Conservation (phyloP, 306 rosid genomes). For the Rubus idaeus region DNA sequence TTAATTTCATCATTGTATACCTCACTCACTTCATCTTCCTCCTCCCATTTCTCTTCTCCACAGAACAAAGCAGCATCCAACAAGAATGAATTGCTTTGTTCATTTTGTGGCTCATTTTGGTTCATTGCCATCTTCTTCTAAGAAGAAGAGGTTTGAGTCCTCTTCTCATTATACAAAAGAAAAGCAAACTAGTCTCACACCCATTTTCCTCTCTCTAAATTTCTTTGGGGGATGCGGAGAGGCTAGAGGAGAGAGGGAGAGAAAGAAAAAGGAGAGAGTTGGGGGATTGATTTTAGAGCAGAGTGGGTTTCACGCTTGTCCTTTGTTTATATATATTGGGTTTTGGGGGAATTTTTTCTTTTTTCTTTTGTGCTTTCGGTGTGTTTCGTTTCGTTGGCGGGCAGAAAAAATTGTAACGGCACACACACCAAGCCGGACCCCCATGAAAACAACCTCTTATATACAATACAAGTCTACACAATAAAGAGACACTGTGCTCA, state of each 20-base stretch:
- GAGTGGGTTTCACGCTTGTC: constrained; percentile 81
- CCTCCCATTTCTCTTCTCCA: constrained; percentile 72
- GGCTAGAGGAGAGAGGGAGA: not conserved
- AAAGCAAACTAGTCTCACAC: constrained; percentile 32
- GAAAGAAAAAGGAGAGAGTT: constrained; percentile 21
- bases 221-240: constrained; percentile 28
- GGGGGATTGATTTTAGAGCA: constrained; percentile 37
- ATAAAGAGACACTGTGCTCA: constrained; percentile 37
- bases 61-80: constrained; percentile 71
- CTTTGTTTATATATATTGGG: constrained; percentile 33
- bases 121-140: constrained; percentile 69
- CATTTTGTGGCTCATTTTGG: constrained; percentile 31
- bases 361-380: constrained; percentile 64
- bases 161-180: constrained; percentile 49
- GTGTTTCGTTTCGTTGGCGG: constrained; percentile 68
- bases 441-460: constrained; percentile 55
- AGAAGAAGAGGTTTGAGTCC: constrained; percentile 51
- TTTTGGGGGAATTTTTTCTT: not conserved
- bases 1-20: constrained; percentile 18
- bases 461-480: constrained; percentile 6
- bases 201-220: constrained; percentile 32
- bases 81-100: constrained; percentile 38
- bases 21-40: constrained; percentile 44
- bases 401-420: constrained; percentile 61
- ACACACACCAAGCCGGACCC: constrained; percentile 70